These are phyloP conservation scores for Podila horticola DNA, from an alignment of 192 early-diverging fungal genomes.

Conservation along the genomic window DNA sequence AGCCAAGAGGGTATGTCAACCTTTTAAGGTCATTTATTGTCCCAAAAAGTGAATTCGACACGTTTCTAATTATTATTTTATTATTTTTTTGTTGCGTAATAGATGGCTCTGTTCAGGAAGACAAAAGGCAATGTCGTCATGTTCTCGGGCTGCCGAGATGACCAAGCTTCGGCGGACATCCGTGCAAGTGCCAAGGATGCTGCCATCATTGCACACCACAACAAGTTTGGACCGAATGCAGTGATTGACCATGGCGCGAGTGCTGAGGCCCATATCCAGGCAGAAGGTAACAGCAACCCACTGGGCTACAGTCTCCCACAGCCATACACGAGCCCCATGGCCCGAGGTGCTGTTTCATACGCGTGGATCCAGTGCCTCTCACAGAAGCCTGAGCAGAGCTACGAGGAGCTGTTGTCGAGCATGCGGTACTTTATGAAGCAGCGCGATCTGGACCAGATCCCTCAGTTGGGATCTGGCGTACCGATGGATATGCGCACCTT, in stretches of 20 bases:
- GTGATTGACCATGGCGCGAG: background rate
- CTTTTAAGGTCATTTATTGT: too few relatives aligned
- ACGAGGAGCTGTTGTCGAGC: slow-evolving; percentile 43
- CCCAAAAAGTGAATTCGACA: background rate
- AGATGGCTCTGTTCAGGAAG: slow-evolving; percentile 47
- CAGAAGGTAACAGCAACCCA: slow-evolving; percentile 10
- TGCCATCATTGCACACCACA: slow-evolving; percentile 70
- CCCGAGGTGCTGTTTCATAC: slow-evolving; percentile 40
- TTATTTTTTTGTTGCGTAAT: background rate
- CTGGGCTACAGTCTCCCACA: slow-evolving; percentile 51
- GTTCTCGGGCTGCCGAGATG: slow-evolving; percentile 76
- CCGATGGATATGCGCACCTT: slow-evolving; percentile 49
- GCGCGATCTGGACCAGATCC: slow-evolving; percentile 46
- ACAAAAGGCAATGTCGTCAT: slow-evolving; percentile 73
- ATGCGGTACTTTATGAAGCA: slow-evolving; percentile 53
- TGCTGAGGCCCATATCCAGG: slow-evolving; percentile 1
- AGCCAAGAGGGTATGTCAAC: background rate
- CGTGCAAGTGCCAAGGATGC: slow-evolving; percentile 69
- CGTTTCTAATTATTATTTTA: background rate
- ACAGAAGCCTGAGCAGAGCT: slow-evolving; percentile 35
- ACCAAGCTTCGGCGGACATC: slow-evolving; percentile 77
- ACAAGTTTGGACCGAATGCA: slow-evolving; percentile 6
- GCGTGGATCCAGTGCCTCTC: slow-evolving; percentile 48
- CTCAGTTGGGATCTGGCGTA: slow-evolving; percentile 40
- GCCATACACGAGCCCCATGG: slow-evolving; percentile 41